Evolutionary conservation across 768 basidiomycete genomes (phyloP).

Genomic region (Pleurotus giganteus): DNA sequence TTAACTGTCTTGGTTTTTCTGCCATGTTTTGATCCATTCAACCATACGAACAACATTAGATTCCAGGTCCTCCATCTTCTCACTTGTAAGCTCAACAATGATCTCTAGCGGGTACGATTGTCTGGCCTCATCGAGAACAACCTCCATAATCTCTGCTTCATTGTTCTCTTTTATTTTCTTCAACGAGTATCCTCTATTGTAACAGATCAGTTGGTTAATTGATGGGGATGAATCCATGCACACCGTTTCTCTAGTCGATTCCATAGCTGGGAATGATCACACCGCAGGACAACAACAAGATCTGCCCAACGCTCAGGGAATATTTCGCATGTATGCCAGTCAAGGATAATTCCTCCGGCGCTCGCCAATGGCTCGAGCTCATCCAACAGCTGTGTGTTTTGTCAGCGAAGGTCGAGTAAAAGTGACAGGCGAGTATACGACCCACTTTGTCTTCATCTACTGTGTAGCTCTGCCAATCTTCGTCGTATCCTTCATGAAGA

Average conservation of each 20-base stretch:
- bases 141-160: constrained; percentile 96
- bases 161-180: constrained; percentile 99
- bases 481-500: constrained; percentile 82
- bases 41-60: constrained; percentile 84
- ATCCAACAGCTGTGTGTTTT: constrained; percentile 66
- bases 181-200: constrained; percentile 71
- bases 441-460: constrained; percentile 95
- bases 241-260: constrained; percentile 88
- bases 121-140: constrained; percentile 85
- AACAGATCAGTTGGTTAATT: constrained; percentile 4
- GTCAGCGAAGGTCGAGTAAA: constrained; percentile 11
- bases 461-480: constrained; percentile 93
- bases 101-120: constrained; percentile 85
- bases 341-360: constrained; percentile 79
- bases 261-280: constrained; percentile 87
- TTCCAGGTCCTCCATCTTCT: constrained; percentile 76
- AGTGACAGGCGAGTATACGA: constrained; percentile 3
- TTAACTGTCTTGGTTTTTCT: constrained; percentile 30
- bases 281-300: constrained; percentile 88
- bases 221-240: constrained; percentile 15
- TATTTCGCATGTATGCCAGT: constrained; percentile 92
- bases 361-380: constrained; percentile 74
- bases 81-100: constrained; percentile 81
- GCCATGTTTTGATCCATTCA: constrained; percentile 86
- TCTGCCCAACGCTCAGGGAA: constrained; percentile 98